Conservation (phyloP, 768 basidiomycete species). For the Clitopilus hobsonii region DNA sequence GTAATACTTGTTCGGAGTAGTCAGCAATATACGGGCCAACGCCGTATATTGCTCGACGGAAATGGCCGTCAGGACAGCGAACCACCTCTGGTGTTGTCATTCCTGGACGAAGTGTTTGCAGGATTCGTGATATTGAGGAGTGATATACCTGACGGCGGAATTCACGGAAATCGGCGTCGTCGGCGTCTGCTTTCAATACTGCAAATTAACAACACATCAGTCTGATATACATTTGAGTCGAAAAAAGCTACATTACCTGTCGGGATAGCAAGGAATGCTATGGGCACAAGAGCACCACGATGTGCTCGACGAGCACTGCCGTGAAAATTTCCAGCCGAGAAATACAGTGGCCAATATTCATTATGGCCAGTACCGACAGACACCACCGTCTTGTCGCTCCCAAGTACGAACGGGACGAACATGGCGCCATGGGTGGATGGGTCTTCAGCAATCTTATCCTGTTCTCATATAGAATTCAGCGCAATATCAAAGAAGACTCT, state of each 20-base stretch:
- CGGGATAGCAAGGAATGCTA: background rate
- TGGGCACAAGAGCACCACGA: slow-evolving; percentile 17
- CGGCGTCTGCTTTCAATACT: background rate
- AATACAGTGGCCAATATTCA: slow-evolving; percentile 30
- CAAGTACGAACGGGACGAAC: slow-evolving; percentile 28
- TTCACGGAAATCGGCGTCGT: slow-evolving; percentile 5
- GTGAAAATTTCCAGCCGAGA: slow-evolving; percentile 25
- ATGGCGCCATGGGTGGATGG: slow-evolving; percentile 19
- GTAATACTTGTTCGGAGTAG: slow-evolving; percentile 22
- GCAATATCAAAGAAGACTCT: background rate
- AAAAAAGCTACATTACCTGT: background rate
- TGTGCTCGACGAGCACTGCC: slow-evolving; percentile 27
- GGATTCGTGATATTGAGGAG: slow-evolving; percentile 9
- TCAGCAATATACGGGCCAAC: slow-evolving; percentile 25
- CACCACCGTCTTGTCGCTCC: slow-evolving; percentile 33
- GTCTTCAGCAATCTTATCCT: slow-evolving; percentile 20
- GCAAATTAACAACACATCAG: background rate
- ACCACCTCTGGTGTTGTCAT: slow-evolving; percentile 17
- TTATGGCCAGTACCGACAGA: slow-evolving; percentile 31
- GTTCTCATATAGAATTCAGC: background rate
- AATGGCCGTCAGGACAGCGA: slow-evolving; percentile 21
- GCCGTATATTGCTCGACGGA: slow-evolving; percentile 15
- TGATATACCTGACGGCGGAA: slow-evolving; percentile 16
- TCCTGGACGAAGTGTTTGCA: slow-evolving; percentile 9
- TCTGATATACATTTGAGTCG: background rate